Percentiles rank a stretch among this genome's conserved stretches.
Evolutionary conservation across 805 yeast species (phyloP).

Genomic region (Sugiyamaella americana): DNA sequence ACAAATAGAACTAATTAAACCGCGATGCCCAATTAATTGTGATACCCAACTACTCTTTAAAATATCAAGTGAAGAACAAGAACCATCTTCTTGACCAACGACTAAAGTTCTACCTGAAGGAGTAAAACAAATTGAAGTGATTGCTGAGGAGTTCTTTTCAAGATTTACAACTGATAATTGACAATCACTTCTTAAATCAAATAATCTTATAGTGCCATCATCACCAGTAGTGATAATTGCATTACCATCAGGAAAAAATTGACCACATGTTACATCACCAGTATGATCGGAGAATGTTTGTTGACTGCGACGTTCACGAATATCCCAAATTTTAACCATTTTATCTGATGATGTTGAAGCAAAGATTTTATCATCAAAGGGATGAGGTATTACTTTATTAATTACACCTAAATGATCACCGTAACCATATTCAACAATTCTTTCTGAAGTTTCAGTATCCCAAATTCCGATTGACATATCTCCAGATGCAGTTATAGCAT

Average conservation of each 20-base stretch:
- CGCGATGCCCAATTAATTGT: constrained; percentile 63
- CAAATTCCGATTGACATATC: constrained; percentile 75
- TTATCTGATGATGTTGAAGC: constrained; percentile 73
- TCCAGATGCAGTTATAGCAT: constrained; percentile 67
- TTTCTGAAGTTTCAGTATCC: constrained; percentile 63
- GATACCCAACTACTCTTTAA: constrained; percentile 53
- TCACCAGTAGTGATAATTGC: constrained; percentile 69
- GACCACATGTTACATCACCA: constrained; percentile 57
- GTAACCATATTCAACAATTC: constrained; percentile 25
- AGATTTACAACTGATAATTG: constrained; percentile 39
- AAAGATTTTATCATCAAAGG: constrained; percentile 47
- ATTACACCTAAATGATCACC: constrained; percentile 43
- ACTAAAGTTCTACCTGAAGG: constrained; percentile 68
- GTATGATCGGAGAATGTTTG: constrained; percentile 45
- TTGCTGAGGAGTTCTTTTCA: constrained; percentile 32
- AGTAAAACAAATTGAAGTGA: constrained; percentile 66
- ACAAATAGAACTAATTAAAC: constrained; percentile 55
- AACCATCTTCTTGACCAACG: constrained; percentile 68
- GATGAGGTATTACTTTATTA: constrained; percentile 56
- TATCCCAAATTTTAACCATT: constrained; percentile 72
- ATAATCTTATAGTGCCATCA: constrained; percentile 63
- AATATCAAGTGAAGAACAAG: constrained; percentile 73
- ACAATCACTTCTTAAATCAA: constrained; percentile 74
- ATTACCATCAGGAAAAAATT: constrained; percentile 63
- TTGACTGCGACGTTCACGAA: constrained; percentile 41